Percentiles rank a stretch among this genome's conserved stretches.
These are phyloP conservation scores for Gautieria morchelliformis DNA, from an alignment of 768 basidiomycete genomes.

Conservation along the genomic window DNA sequence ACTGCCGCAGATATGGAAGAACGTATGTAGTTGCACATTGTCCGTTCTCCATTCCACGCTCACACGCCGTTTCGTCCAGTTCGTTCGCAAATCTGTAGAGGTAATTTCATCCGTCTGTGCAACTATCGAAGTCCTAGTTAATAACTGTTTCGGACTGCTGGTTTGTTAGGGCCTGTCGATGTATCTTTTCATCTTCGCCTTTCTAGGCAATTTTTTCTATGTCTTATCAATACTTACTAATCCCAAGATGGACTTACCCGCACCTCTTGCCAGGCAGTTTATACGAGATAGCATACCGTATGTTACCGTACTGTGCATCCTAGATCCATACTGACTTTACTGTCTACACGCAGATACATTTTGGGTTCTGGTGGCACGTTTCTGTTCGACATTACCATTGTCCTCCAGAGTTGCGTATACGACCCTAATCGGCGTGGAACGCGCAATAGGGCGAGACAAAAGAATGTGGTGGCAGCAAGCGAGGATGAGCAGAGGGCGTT, in stretches of 20 bases:
- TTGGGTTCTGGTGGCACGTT: conserved; percentile 90
- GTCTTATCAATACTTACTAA: conserved; percentile 83
- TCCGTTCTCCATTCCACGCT: conserved; percentile 1
- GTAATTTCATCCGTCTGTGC: conserved; percentile 23
- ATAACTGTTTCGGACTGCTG: neutral
- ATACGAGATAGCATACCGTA: conserved; percentile 80
- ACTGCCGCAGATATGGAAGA: conserved; percentile 98
- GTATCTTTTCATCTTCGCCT: conserved; percentile 88
- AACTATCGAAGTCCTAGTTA: neutral
- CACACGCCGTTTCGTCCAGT: conserved; percentile 33
- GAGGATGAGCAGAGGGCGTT: neutral
- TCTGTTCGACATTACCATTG: conserved; percentile 87
- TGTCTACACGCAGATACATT: conserved; percentile 52
- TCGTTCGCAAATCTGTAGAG: conserved; percentile 82
- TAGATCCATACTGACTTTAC: neutral
- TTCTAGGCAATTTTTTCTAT: conserved; percentile 89
- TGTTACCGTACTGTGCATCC: conserved; percentile 21
- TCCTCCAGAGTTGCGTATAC: conserved; percentile 78
- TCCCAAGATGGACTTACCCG: conserved; percentile 48
- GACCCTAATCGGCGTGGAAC: neutral
- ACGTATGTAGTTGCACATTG: conserved; percentile 47
- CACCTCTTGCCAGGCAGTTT: conserved; percentile 53
- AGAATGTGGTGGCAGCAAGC: neutral
- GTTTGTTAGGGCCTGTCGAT: conserved; percentile 74
- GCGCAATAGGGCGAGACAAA: neutral